Base-by-base conservation (phyloP, 2,329 filamentous ascomycete genomes). In the Epichloe aotearoae region DNA sequence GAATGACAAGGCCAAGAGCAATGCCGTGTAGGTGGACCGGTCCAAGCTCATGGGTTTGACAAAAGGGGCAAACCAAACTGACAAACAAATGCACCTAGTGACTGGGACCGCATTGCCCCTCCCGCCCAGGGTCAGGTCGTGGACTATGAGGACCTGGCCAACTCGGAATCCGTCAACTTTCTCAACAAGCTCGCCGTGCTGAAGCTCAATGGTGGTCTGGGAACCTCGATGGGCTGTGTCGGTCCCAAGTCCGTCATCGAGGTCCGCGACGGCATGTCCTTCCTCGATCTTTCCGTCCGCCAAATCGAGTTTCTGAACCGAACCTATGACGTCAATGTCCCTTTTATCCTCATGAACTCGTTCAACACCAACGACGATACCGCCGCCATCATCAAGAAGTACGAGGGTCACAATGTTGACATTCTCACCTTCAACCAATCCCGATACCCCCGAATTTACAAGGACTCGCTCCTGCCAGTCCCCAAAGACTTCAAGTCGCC, bases 391-490 rank as follows among this genome's bases (percentile, higher is more conserved):
- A 98, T 98, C 78, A 98, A 98, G 83, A 98, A 98, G 79, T 98
- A 97, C 74, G 91, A 98, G 76, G 93, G 93, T 57, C 93, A 98
- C 82, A 96, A 96, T 69, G 94, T 98, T 65, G 93, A 98, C 68
- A 97, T 98, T 69, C 79, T 97, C 69, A 97, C 93, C 68, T 98
- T 98, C 84, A 98, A 98, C 80, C 93, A 98, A 76, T 98, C 93
- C 57, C 82, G 90, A 63, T 98, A 97, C 77, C 93, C 93, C 60
- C 87, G 93, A 79, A 88, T 98, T 67, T 83, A 90, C 73, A 97
- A 96, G 81, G 93, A 98, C 75, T 98, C 93, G 43, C 83, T 96
- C 50, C 86, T 98, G 48, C 93, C 93, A 39, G 93, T 91, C 36
- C 89, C 93, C 66, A 96, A 97, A 80, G 80, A 77, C 65, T 86